Conservation (phyloP, 2,329 filamentous ascomycete genomes). For the Penicillium expansum region DNA sequence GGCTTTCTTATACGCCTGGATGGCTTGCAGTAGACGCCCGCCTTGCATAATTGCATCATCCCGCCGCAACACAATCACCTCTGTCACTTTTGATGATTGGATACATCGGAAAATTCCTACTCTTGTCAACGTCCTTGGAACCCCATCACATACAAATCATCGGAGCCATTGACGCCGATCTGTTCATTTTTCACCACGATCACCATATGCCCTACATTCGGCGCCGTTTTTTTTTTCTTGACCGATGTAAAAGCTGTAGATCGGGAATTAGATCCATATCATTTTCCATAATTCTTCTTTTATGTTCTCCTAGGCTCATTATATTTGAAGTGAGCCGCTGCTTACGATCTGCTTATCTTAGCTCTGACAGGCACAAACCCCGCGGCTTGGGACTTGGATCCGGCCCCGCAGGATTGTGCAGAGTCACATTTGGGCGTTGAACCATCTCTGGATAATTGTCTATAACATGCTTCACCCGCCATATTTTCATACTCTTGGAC, state of each 20-base stretch:
- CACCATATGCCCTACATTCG: background rate
- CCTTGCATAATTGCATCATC: conserved; percentile 26
- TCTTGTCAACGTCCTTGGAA: background rate
- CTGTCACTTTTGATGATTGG: conserved; percentile 10
- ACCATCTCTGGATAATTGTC: background rate
- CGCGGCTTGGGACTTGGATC: background rate
- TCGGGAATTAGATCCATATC: background rate
- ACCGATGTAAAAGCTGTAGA: conserved; percentile 13
- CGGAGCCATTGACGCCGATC: background rate
- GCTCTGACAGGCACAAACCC: background rate
- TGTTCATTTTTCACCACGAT: background rate
- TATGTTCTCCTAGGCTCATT: too few relatives aligned
- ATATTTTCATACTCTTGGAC: background rate
- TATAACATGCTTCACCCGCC: background rate
- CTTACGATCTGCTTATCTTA: background rate
- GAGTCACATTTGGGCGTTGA: conserved; percentile 6
- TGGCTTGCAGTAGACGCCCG: conserved; percentile 19
- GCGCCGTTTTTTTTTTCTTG: background rate
- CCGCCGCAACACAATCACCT: conserved; percentile 4
- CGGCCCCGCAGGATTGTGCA: background rate
- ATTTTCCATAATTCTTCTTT: background rate
- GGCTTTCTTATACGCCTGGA: conserved; percentile 9
- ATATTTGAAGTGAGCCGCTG: too few relatives aligned
- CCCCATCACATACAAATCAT: background rate
- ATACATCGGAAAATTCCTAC: conserved; percentile 7